Evolutionary conservation across 768 basidiomycete species (phyloP).

Genomic region (Boletus barrowsii): DNA sequence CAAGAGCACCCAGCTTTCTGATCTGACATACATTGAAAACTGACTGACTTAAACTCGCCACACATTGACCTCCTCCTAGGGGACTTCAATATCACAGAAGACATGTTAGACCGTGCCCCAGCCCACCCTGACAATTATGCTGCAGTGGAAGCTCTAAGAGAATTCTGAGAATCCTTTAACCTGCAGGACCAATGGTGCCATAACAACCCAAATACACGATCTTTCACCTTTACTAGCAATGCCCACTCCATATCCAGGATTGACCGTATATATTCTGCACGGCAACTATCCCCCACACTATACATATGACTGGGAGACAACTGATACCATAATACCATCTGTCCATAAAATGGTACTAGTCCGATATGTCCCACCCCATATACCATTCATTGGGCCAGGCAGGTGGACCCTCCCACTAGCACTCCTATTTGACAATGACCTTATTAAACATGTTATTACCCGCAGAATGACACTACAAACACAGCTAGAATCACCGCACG

Average conservation of each 20-base stretch:
- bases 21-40: neutral
- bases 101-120: conserved; percentile 36
- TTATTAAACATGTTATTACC: neutral
- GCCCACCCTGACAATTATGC: conserved; percentile 10
- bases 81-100: conserved; percentile 43
- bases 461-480: neutral
- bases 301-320: neutral
- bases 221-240: neutral
- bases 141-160: conserved; percentile 5
- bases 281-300: rapidly evolving
- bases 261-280: neutral
- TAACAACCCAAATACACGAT: neutral
- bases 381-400: neutral
- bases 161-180: neutral
- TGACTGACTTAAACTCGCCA: neutral
- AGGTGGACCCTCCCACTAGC: neutral
- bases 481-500: neutral
- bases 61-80: conserved; percentile 33
- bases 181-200: neutral
- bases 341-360: conserved; percentile 11
- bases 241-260: neutral
- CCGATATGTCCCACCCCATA: neutral
- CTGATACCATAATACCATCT: neutral
- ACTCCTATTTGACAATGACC: too few species aligned
- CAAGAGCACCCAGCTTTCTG: conserved; percentile 32